Conservation (phyloP, 1,139 yeast genomes). For the Diutina catenulata region DNA sequence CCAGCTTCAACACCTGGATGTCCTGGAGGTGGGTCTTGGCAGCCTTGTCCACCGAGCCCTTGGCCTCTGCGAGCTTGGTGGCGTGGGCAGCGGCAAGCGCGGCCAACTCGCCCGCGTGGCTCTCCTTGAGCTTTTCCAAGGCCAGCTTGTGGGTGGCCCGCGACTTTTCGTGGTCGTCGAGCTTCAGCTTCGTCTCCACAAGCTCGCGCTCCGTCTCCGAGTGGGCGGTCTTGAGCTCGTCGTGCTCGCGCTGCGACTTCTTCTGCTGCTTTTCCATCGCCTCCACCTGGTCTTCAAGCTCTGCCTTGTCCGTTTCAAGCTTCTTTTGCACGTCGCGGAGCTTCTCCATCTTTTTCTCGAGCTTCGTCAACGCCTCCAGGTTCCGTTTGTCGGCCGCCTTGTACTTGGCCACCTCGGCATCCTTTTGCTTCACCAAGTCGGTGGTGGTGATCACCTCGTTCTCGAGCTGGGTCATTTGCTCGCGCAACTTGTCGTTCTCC, state of each 20-base stretch:
- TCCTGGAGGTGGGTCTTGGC: background rate
- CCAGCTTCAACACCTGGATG: background rate
- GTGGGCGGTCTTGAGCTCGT: background rate
- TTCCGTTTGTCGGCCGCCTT: constrained; percentile 16
- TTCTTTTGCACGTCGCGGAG: constrained; percentile 12
- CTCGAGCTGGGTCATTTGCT: constrained; percentile 42
- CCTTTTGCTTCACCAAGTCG: constrained; percentile 18
- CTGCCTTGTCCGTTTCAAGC: constrained; percentile 14
- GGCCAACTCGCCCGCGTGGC: background rate
- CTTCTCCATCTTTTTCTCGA: constrained; percentile 10
- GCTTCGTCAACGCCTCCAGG: constrained; percentile 9
- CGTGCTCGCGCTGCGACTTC: background rate
- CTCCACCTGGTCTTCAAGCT: constrained; percentile 9
- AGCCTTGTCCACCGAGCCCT: background rate
- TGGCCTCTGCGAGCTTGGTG: background rate
- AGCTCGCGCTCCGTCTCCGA: background rate
- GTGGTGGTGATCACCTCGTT: constrained; percentile 21
- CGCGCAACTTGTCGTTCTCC: constrained; percentile 14
- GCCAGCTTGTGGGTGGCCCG: background rate
- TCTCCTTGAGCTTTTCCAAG: background rate
- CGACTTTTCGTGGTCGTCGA: too few relatives aligned
- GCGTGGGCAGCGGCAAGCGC: background rate
- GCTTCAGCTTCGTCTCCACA: background rate
- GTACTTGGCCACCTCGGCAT: constrained; percentile 15
- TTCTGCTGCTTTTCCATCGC: constrained; percentile 6